Evolutionary conservation across 495 filamentous ascomycete species (phyloP).

Genomic region (Stereocaulon alpinum): DNA sequence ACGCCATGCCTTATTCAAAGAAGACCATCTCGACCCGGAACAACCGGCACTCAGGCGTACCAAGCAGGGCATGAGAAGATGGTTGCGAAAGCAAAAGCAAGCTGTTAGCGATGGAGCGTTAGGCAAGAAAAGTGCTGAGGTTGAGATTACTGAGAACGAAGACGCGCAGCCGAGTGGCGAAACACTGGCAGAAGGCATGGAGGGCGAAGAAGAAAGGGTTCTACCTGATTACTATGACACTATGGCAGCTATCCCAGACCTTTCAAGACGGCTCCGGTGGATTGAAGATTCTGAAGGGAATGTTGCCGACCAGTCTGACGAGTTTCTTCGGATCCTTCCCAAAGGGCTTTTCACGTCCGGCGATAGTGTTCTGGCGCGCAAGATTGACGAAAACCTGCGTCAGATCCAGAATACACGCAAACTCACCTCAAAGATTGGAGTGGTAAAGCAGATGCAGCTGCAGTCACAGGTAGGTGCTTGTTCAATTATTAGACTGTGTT

Average conservation of each 20-base stretch:
- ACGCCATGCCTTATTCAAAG: conserved; percentile 72
- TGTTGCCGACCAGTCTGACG: conserved; percentile 73
- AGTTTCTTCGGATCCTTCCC: conserved; percentile 64
- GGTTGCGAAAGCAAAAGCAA: conserved; percentile 62
- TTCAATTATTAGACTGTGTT: conserved; percentile 9
- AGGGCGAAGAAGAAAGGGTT: conserved; percentile 64
- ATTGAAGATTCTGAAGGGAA: conserved; percentile 77
- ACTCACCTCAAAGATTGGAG: conserved; percentile 85
- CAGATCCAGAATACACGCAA: conserved; percentile 97
- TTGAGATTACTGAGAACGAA: conserved; percentile 34
- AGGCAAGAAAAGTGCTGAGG: conserved; percentile 38
- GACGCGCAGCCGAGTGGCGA: conserved; percentile 47
- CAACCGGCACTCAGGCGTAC: conserved; percentile 78
- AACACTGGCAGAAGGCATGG: conserved; percentile 84
- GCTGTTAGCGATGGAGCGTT: conserved; percentile 37
- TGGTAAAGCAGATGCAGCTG: conserved; percentile 99
- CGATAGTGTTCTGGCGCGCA: conserved; percentile 61
- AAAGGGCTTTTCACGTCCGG: conserved; percentile 69
- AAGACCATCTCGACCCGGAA: conserved; percentile 73
- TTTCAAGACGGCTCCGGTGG: conserved; percentile 68
- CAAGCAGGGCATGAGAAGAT: conserved; percentile 69
- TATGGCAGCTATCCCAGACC: conserved; percentile 73
- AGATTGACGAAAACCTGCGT: conserved; percentile 79
- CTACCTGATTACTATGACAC: conserved; percentile 92
- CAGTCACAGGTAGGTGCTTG: conserved; percentile 69